Conservation (phyloP, 805 yeast genomes). For the Debaryomyces maramus region DNA sequence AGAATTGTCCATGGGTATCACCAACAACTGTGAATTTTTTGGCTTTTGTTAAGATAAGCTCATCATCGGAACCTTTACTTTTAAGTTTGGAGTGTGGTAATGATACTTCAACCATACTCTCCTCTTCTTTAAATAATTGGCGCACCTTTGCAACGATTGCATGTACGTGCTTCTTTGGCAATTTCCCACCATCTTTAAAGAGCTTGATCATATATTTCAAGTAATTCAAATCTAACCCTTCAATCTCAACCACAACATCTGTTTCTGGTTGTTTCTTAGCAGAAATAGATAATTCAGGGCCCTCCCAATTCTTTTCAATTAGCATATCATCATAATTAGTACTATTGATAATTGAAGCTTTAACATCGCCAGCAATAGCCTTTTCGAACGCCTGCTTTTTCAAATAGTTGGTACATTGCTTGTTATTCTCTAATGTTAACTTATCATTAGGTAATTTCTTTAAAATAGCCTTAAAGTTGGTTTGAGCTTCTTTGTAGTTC, state of each 20-base stretch:
- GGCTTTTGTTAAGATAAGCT: conserved; percentile 26
- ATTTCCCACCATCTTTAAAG: conserved; percentile 70
- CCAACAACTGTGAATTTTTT: conserved; percentile 83
- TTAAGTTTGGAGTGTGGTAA: conserved; percentile 33
- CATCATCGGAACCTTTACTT: conserved; percentile 16
- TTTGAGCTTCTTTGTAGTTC: conserved; percentile 70
- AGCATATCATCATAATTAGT: conserved; percentile 49
- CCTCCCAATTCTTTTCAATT: conserved; percentile 58
- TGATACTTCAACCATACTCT: conserved; percentile 71
- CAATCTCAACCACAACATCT: conserved; percentile 30
- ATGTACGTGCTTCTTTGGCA: conserved; percentile 82
- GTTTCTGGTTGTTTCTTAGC: conserved; percentile 23
- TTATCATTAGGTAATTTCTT: conserved; percentile 65
- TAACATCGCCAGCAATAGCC: conserved; percentile 79
- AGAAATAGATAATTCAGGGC: conserved; percentile 51
- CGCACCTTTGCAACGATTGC: conserved; percentile 76
- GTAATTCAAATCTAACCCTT: conserved; percentile 51
- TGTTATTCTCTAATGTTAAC: conserved; percentile 60
- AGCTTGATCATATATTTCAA: conserved; percentile 62
- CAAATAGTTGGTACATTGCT: conserved; percentile 62
- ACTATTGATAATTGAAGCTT: conserved; percentile 46
- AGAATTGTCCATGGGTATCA: conserved; percentile 97
- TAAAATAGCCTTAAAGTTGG: conserved; percentile 65
- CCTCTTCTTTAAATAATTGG: conserved; percentile 62
- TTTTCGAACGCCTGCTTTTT: conserved; percentile 77